Evolutionary conservation across 345 rosid genomes (phyloP), one percentile per base, ranked within the genome.

Genomic region (Moringa oleifera): DNA sequence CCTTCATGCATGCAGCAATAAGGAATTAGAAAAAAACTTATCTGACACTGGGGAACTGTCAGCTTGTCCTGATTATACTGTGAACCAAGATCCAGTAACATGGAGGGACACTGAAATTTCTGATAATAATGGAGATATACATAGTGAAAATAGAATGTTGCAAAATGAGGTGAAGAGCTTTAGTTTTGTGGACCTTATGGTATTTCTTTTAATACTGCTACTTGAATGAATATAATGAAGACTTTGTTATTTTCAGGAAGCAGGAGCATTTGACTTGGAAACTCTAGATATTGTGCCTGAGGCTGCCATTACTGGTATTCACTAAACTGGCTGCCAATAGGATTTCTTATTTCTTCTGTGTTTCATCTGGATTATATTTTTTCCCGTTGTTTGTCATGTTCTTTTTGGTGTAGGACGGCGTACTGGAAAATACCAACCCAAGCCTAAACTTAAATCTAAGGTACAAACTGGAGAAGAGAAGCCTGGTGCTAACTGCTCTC

Each of bases 341-440:
- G 6, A 41, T 41, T 4, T 41, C 1, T 16, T 41, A 7, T 41
- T 41, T 41, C 12, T 41, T 41, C 13, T 41, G 47, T 41, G 17
- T 4, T 41, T 45, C 22, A 51, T 67, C 17, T 41, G 47, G 47
- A 41, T 6, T 51, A 23, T 41, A 15, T 23, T 46, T 60, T 23
- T 15, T 61, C 53, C 2, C 4, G 19, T 63, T 57, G 55, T 54
- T 54, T 13, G 23, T 70, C 23, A 47, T 65, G 36, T 52, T 37
- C 47, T 25, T 70, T 59, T 63, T 61, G 28, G 23, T 70, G 52
- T 55, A 80, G 88, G 78, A 64, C 52, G 58, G 56, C 67, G 55
- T 46, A 50, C 62, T 55, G 76, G 79, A 62, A 80, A 85, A 69
- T 66, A 71, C 59, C 77, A 77, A 61, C 80, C 88, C 65, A 74